Evolutionary conservation across 2,329 filamentous ascomycete species (phyloP), one percentile per base, ranked within the genome.

Genomic region (Pyrenophora teres): DNA sequence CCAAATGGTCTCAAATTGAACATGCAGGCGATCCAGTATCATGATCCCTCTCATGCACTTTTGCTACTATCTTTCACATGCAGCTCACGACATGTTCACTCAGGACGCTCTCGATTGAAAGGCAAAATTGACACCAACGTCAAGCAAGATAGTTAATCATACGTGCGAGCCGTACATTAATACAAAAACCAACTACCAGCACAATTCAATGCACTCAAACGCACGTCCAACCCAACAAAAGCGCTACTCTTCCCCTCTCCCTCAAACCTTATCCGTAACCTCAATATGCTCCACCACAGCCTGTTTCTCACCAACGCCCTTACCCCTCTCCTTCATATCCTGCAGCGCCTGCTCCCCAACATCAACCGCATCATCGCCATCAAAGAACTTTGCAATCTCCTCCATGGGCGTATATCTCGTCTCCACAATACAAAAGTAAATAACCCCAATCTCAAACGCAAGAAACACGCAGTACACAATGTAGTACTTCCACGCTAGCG

Each of bases 391-490:
- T 6, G 57, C 52, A 41, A 59, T 61, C 35, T 59, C 56, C 21
- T 61, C 58, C 48, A 60, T 59, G 0, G 54, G 53, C 5, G 48
- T 52, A 15, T 59, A 59, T 18, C 50, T 48, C 5, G 60, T 63
- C 21, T 63, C 60, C 18, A 61, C 56, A 16, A 60, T 54, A 36
- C 46, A 55, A 36, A 63, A 56, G 46, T 58, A 58, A 16, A 58
- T 41, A n/a, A 56, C 40, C 3, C 37, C 36, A 7, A 53, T 39
- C 39, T 56, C 50, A 23, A 54, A 51, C 16, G 60, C 53, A 13
- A 57, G 48, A 42, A 57, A 62, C 6, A 56, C 52, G 35, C 58
- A 52, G 48, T 64, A 65, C 37, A 59, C 56, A 4, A 64, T 48
- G 31, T 61, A 65, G 40, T 59, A 65, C 36, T 46, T 51, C 62